These are phyloP conservation scores for Ramularia endophylla DNA, from an alignment of 2,329 filamentous ascomycete species.

Conservation along the genomic window DNA sequence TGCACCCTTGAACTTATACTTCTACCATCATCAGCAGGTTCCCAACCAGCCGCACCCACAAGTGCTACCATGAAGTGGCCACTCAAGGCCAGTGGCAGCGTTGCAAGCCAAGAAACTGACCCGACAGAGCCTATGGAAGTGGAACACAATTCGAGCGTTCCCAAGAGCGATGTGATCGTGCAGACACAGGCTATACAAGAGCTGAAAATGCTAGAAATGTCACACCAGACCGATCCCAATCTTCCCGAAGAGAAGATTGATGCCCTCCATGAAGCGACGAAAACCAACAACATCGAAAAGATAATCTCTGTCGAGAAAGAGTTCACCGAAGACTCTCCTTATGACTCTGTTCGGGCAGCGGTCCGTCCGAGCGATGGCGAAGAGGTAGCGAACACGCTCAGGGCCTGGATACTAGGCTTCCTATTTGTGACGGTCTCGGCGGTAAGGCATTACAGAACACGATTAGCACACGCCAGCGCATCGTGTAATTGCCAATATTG, in stretches of 20 bases:
- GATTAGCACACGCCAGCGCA: no score
- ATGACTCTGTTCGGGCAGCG: constrained; percentile 35
- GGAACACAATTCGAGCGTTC: no score
- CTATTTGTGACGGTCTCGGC: no score
- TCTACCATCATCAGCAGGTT: no score
- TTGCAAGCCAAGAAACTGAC: no score
- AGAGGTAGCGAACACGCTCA: constrained; percentile 34
- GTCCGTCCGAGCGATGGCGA: constrained; percentile 42
- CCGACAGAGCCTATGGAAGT: no score
- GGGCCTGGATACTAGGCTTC: constrained; percentile 43
- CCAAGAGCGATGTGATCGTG: constrained; percentile 5
- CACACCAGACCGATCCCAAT: constrained; percentile 17
- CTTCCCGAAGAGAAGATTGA: constrained; percentile 15
- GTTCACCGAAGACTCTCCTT: constrained; percentile 13
- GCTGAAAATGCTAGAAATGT: constrained; percentile 8
- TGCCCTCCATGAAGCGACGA: constrained; percentile 11
- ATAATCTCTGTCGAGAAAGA: constrained; percentile 10
- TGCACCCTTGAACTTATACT: no score
- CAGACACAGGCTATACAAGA: constrained; percentile 12
- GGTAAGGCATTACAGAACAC: no score
- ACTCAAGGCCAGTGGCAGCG: no score
- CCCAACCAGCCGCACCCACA: no score
- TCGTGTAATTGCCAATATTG: no score
- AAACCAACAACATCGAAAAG: constrained; percentile 9
- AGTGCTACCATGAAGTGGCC: no score